A percentile compares a stretch with the other conserved stretches of the same genome.
Evolutionary conservation across 345 rosid species (phyloP).

Genomic region (Boechera stricta): DNA sequence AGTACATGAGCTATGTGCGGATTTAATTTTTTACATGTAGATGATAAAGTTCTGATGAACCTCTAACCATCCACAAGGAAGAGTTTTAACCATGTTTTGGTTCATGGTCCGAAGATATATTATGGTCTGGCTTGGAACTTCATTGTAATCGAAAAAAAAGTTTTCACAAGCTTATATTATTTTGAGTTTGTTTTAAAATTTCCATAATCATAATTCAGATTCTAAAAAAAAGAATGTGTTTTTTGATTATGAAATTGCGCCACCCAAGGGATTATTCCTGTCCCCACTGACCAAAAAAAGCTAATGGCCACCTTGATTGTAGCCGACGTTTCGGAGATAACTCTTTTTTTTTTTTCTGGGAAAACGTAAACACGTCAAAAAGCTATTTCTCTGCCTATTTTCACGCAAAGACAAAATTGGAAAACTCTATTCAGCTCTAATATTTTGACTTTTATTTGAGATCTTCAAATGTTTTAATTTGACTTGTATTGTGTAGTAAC

Average conservation of each 20-base stretch:
- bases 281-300: slow-evolving; percentile 34
- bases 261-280: neutral
- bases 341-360: neutral
- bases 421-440: slow-evolving; percentile 14
- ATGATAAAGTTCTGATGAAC: too few relatives aligned
- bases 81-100: too few relatives aligned
- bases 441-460: slow-evolving; percentile 24
- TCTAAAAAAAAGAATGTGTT: too few relatives aligned
- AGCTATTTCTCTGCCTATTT: neutral
- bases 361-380: slow-evolving; percentile 23
- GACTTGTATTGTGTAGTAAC: slow-evolving; percentile 22
- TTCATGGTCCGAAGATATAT: too few relatives aligned
- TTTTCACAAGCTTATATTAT: too few relatives aligned
- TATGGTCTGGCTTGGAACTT: too few relatives aligned
- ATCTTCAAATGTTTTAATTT: slow-evolving; percentile 6
- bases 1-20: too few relatives aligned
- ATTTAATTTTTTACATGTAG: too few relatives aligned
- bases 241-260: neutral
- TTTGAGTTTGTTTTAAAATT: too few relatives aligned
- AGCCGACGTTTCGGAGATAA: slow-evolving; percentile 28
- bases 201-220: too few relatives aligned
- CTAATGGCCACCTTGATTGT: slow-evolving; percentile 19
- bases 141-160: too few relatives aligned
- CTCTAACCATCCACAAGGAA: too few relatives aligned
- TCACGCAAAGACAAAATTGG: slow-evolving; percentile 14